These are phyloP conservation scores for Irpex sp. DNA, from an alignment of 1,284 basidiomycete species.

Conservation along the genomic window DNA sequence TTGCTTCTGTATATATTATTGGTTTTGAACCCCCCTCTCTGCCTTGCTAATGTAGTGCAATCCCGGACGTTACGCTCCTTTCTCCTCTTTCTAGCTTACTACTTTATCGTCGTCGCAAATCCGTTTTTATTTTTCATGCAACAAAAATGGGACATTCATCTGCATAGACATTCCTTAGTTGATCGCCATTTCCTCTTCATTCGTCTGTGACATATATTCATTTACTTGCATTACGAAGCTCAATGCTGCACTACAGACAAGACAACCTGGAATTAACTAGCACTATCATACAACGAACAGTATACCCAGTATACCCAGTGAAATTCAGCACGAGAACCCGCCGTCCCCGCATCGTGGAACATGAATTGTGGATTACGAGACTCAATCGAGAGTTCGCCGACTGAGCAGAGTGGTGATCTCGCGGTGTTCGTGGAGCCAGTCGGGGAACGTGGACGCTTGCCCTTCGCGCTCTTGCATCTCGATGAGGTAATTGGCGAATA, in stretches of 20 bases:
- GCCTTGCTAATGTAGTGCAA: not conserved
- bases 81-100: not conserved
- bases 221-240: not conserved
- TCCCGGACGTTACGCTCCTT: slow-evolving; percentile 6
- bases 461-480: slow-evolving; percentile 55
- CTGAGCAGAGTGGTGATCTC: slow-evolving; percentile 82
- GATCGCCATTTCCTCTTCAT: not conserved
- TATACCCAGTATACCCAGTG: too few species aligned
- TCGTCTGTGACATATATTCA: not conserved
- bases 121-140: not conserved
- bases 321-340: not conserved
- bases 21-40: not conserved
- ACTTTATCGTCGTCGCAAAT: not conserved
- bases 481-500: slow-evolving; percentile 93
- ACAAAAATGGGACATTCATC: slow-evolving; percentile 6
- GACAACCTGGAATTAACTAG: not conserved
- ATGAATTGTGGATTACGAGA: not conserved
- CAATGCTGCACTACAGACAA: not conserved
- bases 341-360: not conserved
- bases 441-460: slow-evolving; percentile 54
- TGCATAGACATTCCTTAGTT: slow-evolving; percentile 10
- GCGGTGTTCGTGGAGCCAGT: slow-evolving; percentile 79
- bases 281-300: not conserved
- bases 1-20: slow-evolving; percentile 1
- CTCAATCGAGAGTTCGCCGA: slow-evolving; percentile 65